Conservation (phyloP, 192 early-diverging fungal genomes). For the Backusella mclennaniae region DNA sequence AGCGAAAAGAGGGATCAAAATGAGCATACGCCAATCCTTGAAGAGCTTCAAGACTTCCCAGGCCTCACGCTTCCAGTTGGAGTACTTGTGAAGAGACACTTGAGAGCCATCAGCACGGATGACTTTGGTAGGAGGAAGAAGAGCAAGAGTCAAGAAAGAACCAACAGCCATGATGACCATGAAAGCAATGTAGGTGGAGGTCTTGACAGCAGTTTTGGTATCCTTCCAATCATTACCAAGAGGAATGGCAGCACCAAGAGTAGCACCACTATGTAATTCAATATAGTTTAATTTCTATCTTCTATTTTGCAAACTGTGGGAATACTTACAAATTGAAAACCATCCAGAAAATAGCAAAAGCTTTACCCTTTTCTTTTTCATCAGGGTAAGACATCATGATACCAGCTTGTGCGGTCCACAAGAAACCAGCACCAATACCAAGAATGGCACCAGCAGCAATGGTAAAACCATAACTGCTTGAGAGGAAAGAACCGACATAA, state of each 20-base stretch:
- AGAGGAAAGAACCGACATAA: slow-evolving; percentile 79
- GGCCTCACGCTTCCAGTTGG: slow-evolving; percentile 58
- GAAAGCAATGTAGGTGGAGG: slow-evolving; percentile 74
- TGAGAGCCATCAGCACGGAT: slow-evolving; percentile 66
- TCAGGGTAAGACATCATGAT: slow-evolving; percentile 87
- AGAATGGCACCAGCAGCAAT: slow-evolving; percentile 77
- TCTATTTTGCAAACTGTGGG: not conserved
- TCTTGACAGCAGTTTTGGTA: slow-evolving; percentile 45
- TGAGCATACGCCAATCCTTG: slow-evolving; percentile 61
- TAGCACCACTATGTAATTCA: slow-evolving; percentile 58
- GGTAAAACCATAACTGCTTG: slow-evolving; percentile 55
- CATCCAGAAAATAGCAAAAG: slow-evolving; percentile 85
- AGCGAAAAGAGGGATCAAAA: slow-evolving; percentile 66
- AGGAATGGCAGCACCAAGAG: slow-evolving; percentile 74
- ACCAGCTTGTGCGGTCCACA: slow-evolving; percentile 76
- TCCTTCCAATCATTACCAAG: slow-evolving; percentile 69
- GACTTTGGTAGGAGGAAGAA: slow-evolving; percentile 60
- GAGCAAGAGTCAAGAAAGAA: slow-evolving; percentile 51
- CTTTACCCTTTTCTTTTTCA: slow-evolving; percentile 79
- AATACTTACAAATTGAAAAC: slow-evolving; percentile 66
- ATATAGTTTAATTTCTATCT: not conserved
- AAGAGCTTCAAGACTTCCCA: slow-evolving; percentile 57
- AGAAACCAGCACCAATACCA: slow-evolving; percentile 79
- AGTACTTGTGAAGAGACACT: slow-evolving; percentile 67
- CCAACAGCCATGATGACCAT: slow-evolving; percentile 67